phyloP scores from a whole-genome alignment of 805 yeast species.

The Naumovozyma baii region DNA sequence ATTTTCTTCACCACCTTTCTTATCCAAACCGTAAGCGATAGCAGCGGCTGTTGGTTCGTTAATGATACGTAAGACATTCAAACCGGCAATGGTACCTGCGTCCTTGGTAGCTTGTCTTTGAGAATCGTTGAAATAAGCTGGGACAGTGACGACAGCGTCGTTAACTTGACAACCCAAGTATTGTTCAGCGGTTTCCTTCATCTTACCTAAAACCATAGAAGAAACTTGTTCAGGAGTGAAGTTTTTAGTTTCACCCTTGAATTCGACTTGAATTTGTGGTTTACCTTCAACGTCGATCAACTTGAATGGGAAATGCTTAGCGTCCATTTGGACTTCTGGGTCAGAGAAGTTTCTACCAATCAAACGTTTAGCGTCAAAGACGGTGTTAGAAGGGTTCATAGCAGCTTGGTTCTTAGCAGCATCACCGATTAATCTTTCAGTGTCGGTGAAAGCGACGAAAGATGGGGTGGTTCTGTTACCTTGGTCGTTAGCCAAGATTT shows the following conservation, averaged over 20 bases:
- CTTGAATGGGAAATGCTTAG: constrained; percentile 81
- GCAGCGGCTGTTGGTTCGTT: constrained; percentile 97
- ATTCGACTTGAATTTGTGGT: constrained; percentile 81
- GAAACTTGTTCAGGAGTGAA: constrained; percentile 94
- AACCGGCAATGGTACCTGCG: constrained; percentile 91
- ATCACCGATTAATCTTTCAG: constrained; percentile 40
- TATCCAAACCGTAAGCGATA: constrained; percentile 88
- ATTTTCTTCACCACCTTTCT: constrained; percentile 66
- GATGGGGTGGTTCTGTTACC: constrained; percentile 98
- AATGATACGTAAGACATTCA: constrained; percentile 86
- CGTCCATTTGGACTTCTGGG: constrained; percentile 45
- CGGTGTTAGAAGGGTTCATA: constrained; percentile 88
- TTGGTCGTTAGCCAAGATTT: constrained; percentile 93
- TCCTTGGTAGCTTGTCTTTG: constrained; percentile 97
- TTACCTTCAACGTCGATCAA: constrained; percentile 70
- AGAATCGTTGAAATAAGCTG: constrained; percentile 93
- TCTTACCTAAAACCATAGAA: constrained; percentile 82
- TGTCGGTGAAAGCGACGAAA: constrained; percentile 90
- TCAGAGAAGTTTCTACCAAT: constrained; percentile 62
- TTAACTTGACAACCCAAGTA: constrained; percentile 75
- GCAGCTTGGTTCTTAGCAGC: constrained; percentile 97
- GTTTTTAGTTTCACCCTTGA: constrained; percentile 74
- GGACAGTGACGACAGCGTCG: constrained; percentile 92
- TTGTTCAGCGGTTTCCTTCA: constrained; percentile 91
- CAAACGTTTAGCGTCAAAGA: constrained; percentile 91